Evolutionary conservation across 2,329 filamentous ascomycete genomes (phyloP), one percentile per base, ranked within the genome.

Genomic region (Lachnellula arida): DNA sequence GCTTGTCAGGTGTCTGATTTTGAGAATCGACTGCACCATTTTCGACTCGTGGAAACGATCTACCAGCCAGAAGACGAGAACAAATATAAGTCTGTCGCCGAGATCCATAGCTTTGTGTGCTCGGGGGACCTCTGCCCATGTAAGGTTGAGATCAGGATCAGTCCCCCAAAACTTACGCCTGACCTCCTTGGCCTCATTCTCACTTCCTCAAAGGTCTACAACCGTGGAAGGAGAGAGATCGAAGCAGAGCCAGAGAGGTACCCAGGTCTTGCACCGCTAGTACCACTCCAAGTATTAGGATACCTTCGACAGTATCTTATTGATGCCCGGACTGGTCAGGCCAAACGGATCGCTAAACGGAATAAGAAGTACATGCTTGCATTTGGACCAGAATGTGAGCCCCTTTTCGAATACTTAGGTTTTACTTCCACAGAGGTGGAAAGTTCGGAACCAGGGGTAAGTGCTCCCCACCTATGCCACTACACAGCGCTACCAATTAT

Each of bases 341-440:
- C 76, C 62, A 77, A 78, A 60, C 70, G 74, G 46, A 84, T 88
- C 62, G 78, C 79, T 5, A 73, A 78, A 7, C 70, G 78, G 15
- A 88, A 89, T 65, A 84, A 85, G 66, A 80, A 81, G 55, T 89
- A 87, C 61, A 74, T 82, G 63, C 75, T 82, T 58, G 79, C 79
- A 2, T 86, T 88, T 67, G 85, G 82, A 9, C 72, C 78, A 43
- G 82, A 86, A 49, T 88, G 84, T 66, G 75, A 77, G 60, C 73
- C 76, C 11, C 67, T 89, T 28, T 72, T 89, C 17, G 73, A 78
- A 54, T 78, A 76, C 46, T 67, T 88, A 35, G 83, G 80, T 2
- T 89, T 88, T 64, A 73, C 65, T 25, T 71, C 70, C 46, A 59
- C 65, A 15, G 64, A 70, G 15, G 73, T 71, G 7, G 66, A 67